Percentiles rank a stretch among this genome's conserved stretches.
Evolutionary conservation across 1,284 basidiomycete species (phyloP).

Genomic region (Porogramme epimiltina): DNA sequence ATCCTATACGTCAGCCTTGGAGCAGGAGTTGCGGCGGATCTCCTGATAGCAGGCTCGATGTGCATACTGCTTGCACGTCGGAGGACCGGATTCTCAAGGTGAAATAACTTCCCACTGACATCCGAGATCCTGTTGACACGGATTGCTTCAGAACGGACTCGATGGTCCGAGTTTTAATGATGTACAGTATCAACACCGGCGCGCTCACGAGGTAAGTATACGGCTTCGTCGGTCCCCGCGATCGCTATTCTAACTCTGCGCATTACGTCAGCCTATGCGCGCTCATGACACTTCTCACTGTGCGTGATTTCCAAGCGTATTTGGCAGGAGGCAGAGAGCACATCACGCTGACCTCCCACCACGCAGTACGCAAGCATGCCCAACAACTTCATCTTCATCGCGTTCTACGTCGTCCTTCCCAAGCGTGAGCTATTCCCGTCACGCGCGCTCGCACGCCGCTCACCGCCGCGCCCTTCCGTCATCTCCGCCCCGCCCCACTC

Average conservation of each 20-base stretch:
- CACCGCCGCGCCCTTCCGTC: not conserved
- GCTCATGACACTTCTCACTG: too few relatives aligned
- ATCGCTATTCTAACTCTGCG: too few relatives aligned
- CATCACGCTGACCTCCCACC: too few relatives aligned
- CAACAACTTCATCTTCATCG: slow-evolving; percentile 27
- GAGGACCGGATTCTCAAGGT: slow-evolving; percentile 12
- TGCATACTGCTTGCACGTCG: slow-evolving; percentile 10
- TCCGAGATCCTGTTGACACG: not conserved
- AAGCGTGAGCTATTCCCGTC: slow-evolving; percentile 19
- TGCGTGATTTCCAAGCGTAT: too few relatives aligned
- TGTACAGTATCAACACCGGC: slow-evolving; percentile 19
- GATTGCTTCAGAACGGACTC: slow-evolving; percentile 9
- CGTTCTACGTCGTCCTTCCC: slow-evolving; percentile 25
- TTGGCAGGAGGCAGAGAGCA: too few relatives aligned
- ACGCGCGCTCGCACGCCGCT: not conserved
- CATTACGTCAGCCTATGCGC: too few relatives aligned
- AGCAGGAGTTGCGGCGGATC: slow-evolving; percentile 10
- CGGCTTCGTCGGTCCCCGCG: not conserved
- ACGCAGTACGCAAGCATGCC: slow-evolving; percentile 26
- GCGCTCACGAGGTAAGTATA: slow-evolving; percentile 15
- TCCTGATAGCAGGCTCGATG: slow-evolving; percentile 13
- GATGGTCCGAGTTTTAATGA: slow-evolving; percentile 12
- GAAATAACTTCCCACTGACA: not conserved
- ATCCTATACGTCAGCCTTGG: slow-evolving; percentile 14
- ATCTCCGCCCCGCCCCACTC: not conserved